phyloP scores from a whole-genome alignment of 768 basidiomycete species.

The Jaapia argillacea region DNA sequence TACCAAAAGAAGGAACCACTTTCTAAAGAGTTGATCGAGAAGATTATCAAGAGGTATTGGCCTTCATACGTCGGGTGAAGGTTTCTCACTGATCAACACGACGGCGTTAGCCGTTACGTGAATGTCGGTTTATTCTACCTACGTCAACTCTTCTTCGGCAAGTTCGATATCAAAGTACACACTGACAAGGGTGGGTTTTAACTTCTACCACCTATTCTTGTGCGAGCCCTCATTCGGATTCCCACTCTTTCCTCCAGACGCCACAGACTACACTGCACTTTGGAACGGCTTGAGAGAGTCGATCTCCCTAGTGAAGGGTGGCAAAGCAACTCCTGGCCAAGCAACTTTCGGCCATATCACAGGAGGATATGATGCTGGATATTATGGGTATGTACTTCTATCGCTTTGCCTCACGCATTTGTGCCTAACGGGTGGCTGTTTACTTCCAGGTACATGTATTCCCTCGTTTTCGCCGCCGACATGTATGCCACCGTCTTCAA shows the following conservation, averaged over 20 bases:
- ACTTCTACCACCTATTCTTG: neutral
- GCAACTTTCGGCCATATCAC: slow-evolving; percentile 69
- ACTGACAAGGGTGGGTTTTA: slow-evolving; percentile 44
- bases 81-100: neutral
- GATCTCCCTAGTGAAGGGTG: slow-evolving; percentile 60
- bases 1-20: slow-evolving; percentile 66
- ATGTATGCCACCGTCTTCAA: slow-evolving; percentile 75
- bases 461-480: slow-evolving; percentile 50
- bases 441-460: slow-evolving; percentile 47
- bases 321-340: slow-evolving; percentile 56
- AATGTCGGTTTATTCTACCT: slow-evolving; percentile 78
- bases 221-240: slow-evolving; percentile 7
- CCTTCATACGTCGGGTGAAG: slow-evolving; percentile 1
- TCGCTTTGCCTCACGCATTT: neutral
- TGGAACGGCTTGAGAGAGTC: slow-evolving; percentile 69
- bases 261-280: slow-evolving; percentile 64
- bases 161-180: slow-evolving; percentile 69
- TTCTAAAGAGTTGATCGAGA: slow-evolving; percentile 62
- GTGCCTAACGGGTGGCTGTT: neutral
- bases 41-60: slow-evolving; percentile 65
- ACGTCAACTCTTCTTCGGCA: slow-evolving; percentile 78
- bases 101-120: slow-evolving; percentile 58
- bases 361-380: slow-evolving; percentile 62
- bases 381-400: slow-evolving; percentile 45
- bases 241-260: slow-evolving; percentile 25